A percentile compares a stretch with the other conserved stretches of the same genome.
phyloP scores from a whole-genome alignment of 1,139 yeast genomes.

The Eremothecium gossypii region DNA sequence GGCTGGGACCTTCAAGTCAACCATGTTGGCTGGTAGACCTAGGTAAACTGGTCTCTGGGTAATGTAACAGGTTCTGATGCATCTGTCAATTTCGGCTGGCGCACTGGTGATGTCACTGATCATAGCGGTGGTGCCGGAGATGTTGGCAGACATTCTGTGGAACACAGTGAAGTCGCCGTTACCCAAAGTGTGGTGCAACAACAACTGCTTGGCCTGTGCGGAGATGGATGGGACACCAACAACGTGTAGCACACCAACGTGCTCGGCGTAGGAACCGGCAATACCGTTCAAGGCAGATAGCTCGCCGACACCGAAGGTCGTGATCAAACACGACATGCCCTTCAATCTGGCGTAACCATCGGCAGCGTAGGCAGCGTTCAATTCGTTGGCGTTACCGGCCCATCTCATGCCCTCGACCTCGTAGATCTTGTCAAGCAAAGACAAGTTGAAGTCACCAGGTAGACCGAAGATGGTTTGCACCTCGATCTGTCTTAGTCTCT shows the following conservation, averaged over 20 bases:
- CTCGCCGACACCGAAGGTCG: constrained; percentile 84
- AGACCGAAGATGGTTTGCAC: constrained; percentile 58
- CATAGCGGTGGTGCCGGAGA: constrained; percentile 57
- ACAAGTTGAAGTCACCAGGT: constrained; percentile 63
- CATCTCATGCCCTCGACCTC: constrained; percentile 51
- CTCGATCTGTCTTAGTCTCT: constrained; percentile 42
- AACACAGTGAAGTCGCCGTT: constrained; percentile 79
- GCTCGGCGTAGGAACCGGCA: constrained; percentile 76
- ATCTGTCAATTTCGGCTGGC: constrained; percentile 61
- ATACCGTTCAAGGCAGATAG: constrained; percentile 77
- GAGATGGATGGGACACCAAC: constrained; percentile 67
- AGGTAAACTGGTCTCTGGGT: constrained; percentile 77
- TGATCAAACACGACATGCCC: constrained; percentile 50
- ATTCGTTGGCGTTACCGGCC: constrained; percentile 67
- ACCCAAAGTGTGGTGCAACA: constrained; percentile 64
- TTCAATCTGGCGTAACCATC: constrained; percentile 64
- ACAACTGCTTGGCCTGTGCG: constrained; percentile 54
- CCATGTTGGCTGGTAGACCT: constrained; percentile 76
- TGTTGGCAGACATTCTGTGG: constrained; percentile 62
- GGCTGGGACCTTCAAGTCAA: constrained; percentile 53
- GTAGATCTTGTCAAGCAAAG: constrained; percentile 53
- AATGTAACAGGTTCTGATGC: constrained; percentile 62
- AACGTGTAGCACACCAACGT: constrained; percentile 68
- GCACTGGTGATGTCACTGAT: constrained; percentile 56
- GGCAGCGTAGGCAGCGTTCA: constrained; percentile 64